Percentiles rank a stretch among this genome's conserved stretches.
Evolutionary conservation across 345 rosid species (phyloP).

Genomic region (Pseudoturritis turrita): DNA sequence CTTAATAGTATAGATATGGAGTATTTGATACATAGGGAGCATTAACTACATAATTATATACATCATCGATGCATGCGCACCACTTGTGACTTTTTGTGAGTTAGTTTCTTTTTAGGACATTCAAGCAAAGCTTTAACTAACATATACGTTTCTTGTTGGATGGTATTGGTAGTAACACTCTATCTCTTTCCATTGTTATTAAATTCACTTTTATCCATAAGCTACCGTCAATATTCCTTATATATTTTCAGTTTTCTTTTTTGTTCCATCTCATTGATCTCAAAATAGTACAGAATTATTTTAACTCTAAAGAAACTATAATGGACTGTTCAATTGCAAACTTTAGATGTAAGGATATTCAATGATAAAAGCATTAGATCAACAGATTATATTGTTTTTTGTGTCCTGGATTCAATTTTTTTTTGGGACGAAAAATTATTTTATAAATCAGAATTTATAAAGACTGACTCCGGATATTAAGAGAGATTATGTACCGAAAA

Average conservation of each 20-base stretch:
- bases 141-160: conserved; percentile 27
- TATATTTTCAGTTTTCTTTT: neutral
- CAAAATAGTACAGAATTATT: neutral
- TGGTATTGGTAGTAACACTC: conserved; percentile 16
- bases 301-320: neutral
- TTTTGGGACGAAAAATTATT: too few species aligned
- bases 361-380: too few species aligned
- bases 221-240: neutral
- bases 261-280: neutral
- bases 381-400: too few species aligned
- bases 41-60: too few species aligned
- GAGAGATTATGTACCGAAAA: too few species aligned
- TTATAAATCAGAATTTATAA: too few species aligned
- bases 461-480: too few species aligned
- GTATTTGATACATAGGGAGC: too few species aligned
- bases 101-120: conserved; percentile 13
- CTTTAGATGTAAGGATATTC: neutral
- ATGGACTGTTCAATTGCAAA: neutral
- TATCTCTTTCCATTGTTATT: neutral
- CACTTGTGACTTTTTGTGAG: conserved; percentile 20
- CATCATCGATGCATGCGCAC: conserved; percentile 26
- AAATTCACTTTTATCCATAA: neutral
- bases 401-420: too few species aligned
- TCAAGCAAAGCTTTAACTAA: conserved; percentile 28
- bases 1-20: too few species aligned